phyloP scores from a whole-genome alignment of 495 filamentous ascomycete species.

The Annulohypoxylon bovei region DNA sequence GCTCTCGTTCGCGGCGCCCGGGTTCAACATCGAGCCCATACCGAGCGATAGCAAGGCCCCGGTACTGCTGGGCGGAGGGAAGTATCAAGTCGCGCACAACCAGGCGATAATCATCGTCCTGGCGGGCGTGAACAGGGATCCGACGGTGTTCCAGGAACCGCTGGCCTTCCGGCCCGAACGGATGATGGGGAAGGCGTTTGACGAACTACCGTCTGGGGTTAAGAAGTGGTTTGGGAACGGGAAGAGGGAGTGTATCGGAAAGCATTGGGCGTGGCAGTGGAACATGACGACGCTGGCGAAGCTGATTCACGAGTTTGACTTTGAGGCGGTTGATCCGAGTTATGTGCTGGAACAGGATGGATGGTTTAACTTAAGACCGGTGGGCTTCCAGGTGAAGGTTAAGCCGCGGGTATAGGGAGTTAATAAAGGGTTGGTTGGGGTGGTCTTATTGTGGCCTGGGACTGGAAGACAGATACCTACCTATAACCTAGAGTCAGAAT shows the following conservation, averaged over 20 bases:
- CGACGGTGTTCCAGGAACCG: conserved; percentile 70
- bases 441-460: neutral
- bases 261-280: conserved; percentile 75
- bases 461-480: neutral
- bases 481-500: neutral
- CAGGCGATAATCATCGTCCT: conserved; percentile 71
- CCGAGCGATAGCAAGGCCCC: conserved; percentile 57
- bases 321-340: conserved; percentile 63
- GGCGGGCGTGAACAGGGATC: conserved; percentile 71
- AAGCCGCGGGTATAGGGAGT: conserved; percentile 44
- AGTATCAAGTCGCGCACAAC: conserved; percentile 70
- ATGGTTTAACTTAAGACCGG: conserved; percentile 58
- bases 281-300: conserved; percentile 63
- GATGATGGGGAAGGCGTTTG: conserved; percentile 71
- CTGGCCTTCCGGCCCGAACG: conserved; percentile 72
- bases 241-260: conserved; percentile 72
- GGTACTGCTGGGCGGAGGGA: conserved; percentile 64
- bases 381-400: conserved; percentile 53
- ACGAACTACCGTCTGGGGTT: conserved; percentile 64
- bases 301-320: conserved; percentile 70
- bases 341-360: conserved; percentile 65
- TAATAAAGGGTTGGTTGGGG: neutral
- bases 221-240: conserved; percentile 80
- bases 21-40: conserved; percentile 70
- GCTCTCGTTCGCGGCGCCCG: conserved; percentile 70